Conservation (phyloP, 129 eudicot species). For the Saposhnikovia divaricata region DNA sequence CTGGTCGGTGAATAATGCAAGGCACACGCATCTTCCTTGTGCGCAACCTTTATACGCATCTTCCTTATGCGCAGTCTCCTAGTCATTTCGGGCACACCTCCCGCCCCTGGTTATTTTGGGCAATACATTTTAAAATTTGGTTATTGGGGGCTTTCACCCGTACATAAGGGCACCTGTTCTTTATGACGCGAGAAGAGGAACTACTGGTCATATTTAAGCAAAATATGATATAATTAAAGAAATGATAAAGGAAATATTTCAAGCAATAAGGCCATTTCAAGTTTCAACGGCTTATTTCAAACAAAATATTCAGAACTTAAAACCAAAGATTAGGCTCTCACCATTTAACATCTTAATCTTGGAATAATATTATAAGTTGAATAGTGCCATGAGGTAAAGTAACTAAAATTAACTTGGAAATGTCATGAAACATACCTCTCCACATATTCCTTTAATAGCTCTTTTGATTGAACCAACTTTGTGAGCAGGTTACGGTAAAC, state of each 20-base stretch:
- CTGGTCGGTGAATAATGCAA: too few species aligned
- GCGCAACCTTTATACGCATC: too few species aligned
- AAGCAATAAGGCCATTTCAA: neutral
- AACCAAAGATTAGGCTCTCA: neutral
- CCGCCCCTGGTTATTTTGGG: too few species aligned
- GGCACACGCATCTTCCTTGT: too few species aligned
- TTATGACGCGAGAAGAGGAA: neutral
- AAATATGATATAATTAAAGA: neutral
- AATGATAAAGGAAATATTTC: neutral
- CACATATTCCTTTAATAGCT: constrained; percentile 75
- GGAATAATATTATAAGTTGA: neutral
- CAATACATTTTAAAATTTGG: too few species aligned
- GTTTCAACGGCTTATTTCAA: neutral
- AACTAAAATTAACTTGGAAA: neutral
- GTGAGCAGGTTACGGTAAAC: constrained; percentile 91
- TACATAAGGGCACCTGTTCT: neutral
- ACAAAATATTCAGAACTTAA: neutral
- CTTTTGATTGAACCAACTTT: constrained; percentile 92
- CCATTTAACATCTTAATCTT: neutral
- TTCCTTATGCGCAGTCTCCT: too few species aligned
- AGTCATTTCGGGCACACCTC: too few species aligned
- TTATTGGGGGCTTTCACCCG: too few species aligned
- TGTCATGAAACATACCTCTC: constrained; percentile 43
- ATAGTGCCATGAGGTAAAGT: neutral
- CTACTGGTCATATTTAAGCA: neutral